Evolutionary conservation across 2,329 filamentous ascomycete genomes (phyloP).

Genomic region (Colletotrichum cereale): DNA sequence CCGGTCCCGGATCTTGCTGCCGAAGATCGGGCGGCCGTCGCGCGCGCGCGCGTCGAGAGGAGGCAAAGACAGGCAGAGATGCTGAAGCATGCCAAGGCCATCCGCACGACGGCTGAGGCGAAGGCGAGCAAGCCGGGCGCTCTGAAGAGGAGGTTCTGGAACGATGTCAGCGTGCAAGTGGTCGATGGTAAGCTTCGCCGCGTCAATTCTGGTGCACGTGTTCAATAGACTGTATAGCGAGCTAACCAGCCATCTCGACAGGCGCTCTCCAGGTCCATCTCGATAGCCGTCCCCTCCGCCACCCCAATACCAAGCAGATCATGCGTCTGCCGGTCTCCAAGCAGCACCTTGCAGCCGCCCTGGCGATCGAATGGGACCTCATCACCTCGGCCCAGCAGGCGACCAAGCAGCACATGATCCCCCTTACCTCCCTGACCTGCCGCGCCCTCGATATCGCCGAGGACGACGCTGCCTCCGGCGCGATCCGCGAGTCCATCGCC

Average conservation of each 20-base stretch:
- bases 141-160: slow-evolving; percentile 86
- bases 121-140: slow-evolving; percentile 56
- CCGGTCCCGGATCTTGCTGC: slow-evolving; percentile 59
- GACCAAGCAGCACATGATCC: slow-evolving; percentile 87
- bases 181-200: slow-evolving; percentile 65
- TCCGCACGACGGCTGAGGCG: slow-evolving; percentile 51
- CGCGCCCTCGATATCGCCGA: slow-evolving; percentile 84
- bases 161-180: slow-evolving; percentile 79
- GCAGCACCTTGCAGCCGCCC: slow-evolving; percentile 82
- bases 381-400: slow-evolving; percentile 86
- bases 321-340: slow-evolving; percentile 81
- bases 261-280: slow-evolving; percentile 74
- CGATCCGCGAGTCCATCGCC: slow-evolving; percentile 73
- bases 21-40: slow-evolving; percentile 46
- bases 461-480: slow-evolving; percentile 69
- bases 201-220: background rate
- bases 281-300: slow-evolving; percentile 83
- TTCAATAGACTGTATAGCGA: background rate
- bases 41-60: slow-evolving; percentile 59
- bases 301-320: slow-evolving; percentile 77
- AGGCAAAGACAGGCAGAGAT: slow-evolving; percentile 67
- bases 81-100: slow-evolving; percentile 63
- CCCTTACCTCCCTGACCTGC: slow-evolving; percentile 86
- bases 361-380: slow-evolving; percentile 94
- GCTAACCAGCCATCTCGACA: slow-evolving; percentile 40